Evolutionary conservation across 371 early-diverging fungal species (phyloP), one percentile per base, ranked within the genome.

Genomic region (Mucor sp.): DNA sequence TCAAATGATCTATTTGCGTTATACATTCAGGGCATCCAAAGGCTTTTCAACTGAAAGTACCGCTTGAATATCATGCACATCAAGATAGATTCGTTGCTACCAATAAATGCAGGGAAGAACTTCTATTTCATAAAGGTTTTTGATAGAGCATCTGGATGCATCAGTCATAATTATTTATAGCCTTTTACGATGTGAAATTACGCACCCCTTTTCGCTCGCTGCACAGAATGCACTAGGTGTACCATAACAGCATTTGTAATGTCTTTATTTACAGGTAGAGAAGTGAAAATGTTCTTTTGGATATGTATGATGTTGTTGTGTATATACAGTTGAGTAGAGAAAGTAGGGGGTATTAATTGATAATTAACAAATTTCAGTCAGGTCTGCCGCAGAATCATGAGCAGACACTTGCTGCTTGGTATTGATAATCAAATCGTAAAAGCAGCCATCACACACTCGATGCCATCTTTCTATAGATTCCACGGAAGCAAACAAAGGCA

Each of bases 361-460:
- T 33, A 50, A 14, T 12, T 53, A 53, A 53, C 23, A 27, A 27
- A 53, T 53, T 53, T 53, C 53, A 53, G 53, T 53, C 23, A 53
- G 23, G 53, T 53, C 53, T 53, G 53, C 53, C 27, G 53, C 53
- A 53, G 53, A 53, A 53, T 53, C 53, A 53, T 27, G 12, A 3
- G 25, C 23, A 15, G 15, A 53, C 6, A 4, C 25, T 14, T 53
- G 25, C 27, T 53, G 25, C 53, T 53, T 27, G 27, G 25, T 53
- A 14, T 53, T 53, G 27, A 62, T 41, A 43, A 68, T 66, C 6
- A 68, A 58, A 17, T 60, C 60, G 56, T 62, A 41, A 56, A 74
- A 74, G 35, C 74, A 74, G 5, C 39, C 28, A 62, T 71, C 71
- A 44, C 74, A 74, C 14, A 74, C 71, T 33, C 74, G 68, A 59